Percentiles rank a stretch among this genome's conserved stretches.
Evolutionary conservation across 2,329 filamentous ascomycete species (phyloP).

Genomic region (Cytospora paraplurivora): DNA sequence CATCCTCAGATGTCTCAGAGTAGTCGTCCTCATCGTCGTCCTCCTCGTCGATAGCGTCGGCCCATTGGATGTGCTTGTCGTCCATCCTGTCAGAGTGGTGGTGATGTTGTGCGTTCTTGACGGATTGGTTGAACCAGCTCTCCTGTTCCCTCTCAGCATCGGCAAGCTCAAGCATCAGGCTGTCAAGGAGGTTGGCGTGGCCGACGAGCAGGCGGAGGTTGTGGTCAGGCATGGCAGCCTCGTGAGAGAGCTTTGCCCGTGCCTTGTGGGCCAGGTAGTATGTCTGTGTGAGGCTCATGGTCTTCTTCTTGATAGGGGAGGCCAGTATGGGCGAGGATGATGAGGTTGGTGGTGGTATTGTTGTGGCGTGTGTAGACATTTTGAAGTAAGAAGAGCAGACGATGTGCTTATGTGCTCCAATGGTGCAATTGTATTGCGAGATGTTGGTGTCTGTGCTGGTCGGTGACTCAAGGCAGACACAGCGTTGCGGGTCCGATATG

Average conservation of each 20-base stretch:
- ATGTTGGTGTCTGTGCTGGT: slow-evolving; percentile 23
- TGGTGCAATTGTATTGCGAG: slow-evolving; percentile 37
- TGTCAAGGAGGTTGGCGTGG: slow-evolving; percentile 97
- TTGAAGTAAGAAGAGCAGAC: slow-evolving; percentile 31
- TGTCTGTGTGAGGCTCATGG: slow-evolving; percentile 97
- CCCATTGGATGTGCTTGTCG: slow-evolving; percentile 83
- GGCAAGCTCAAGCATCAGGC: slow-evolving; percentile 84
- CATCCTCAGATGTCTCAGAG: slow-evolving; percentile 54
- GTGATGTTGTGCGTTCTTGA: slow-evolving; percentile 64
- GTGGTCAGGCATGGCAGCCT: slow-evolving; percentile 89
- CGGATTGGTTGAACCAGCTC: slow-evolving; percentile 95
- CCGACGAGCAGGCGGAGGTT: slow-evolving; percentile 93
- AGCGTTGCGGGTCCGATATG: slow-evolving; percentile 28
- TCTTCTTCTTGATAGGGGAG: slow-evolving; percentile 64
- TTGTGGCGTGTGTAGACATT: slow-evolving; percentile 40
- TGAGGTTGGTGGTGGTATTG: slow-evolving; percentile 29
- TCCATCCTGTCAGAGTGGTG: slow-evolving; percentile 44
- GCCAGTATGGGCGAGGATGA: slow-evolving; percentile 36
- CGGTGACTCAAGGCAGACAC: slow-evolving; percentile 28
- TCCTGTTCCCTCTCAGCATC: slow-evolving; percentile 96
- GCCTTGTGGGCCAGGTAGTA: slow-evolving; percentile 98
- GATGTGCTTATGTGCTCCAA: slow-evolving; percentile 31
- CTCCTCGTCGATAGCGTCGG: slow-evolving; percentile 71
- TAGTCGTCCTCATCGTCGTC: slow-evolving; percentile 62
- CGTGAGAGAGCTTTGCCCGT: slow-evolving; percentile 89